These are phyloP conservation scores for Trichoderma koningii DNA, from an alignment of 2,329 filamentous ascomycete species.

Conservation along the genomic window DNA sequence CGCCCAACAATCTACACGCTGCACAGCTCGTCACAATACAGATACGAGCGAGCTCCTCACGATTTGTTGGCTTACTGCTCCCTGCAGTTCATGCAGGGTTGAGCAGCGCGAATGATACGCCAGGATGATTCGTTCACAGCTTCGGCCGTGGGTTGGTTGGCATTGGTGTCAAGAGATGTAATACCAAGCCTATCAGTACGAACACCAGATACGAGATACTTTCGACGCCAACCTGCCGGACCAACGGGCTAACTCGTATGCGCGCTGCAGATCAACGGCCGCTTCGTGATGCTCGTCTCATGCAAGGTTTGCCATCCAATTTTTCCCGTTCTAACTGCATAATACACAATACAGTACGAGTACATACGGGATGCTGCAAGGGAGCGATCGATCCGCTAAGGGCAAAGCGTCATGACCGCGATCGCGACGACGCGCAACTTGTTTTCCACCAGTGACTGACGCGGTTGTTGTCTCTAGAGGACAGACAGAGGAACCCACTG, in stretches of 20 bases:
- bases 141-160: background rate
- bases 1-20: background rate
- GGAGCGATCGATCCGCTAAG: background rate
- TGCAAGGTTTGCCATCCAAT: background rate
- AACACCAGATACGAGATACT: background rate
- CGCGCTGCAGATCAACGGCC: conserved; percentile 6
- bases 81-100: background rate
- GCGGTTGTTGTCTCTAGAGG: background rate
- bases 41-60: conserved; percentile 7
- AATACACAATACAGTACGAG: no score
- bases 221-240: background rate
- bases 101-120: background rate
- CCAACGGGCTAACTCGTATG: background rate
- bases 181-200: no score
- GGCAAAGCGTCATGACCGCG: background rate
- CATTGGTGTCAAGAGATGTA: no score
- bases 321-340: background rate
- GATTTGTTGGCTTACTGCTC: background rate
- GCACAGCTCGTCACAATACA: background rate
- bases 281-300: conserved; percentile 17
- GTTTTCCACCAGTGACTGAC: background rate
- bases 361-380: conserved; percentile 5
- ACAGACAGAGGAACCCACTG: no score
- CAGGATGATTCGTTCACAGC: background rate
- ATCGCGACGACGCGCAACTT: background rate